phyloP scores from a whole-genome alignment of 805 yeast genomes.

The Candida montana region DNA sequence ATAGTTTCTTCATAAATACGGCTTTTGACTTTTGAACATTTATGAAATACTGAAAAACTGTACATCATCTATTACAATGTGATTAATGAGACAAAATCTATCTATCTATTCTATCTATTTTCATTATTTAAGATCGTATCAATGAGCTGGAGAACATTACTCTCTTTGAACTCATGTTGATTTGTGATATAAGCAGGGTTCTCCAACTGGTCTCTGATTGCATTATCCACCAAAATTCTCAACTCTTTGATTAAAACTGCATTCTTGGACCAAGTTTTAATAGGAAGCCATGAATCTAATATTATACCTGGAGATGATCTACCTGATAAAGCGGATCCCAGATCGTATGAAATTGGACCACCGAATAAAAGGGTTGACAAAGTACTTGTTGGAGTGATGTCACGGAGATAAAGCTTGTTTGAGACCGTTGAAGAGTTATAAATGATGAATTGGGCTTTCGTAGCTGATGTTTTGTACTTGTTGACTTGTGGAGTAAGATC shows the following conservation, averaged over 20 bases:
- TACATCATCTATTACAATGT: conserved; percentile 1
- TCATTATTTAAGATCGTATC: conserved; percentile 26
- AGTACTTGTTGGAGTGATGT: conserved; percentile 74
- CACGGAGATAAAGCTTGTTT: conserved; percentile 62
- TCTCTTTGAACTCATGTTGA: conserved; percentile 20
- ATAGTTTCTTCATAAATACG: no score
- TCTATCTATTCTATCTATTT: conserved; percentile 3
- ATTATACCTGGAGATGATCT: conserved; percentile 76
- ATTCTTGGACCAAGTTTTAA: conserved; percentile 90
- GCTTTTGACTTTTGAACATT: no score
- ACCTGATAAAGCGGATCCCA: conserved; percentile 34
- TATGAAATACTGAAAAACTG: no score
- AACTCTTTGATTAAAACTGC: conserved; percentile 78
- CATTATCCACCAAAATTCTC: conserved; percentile 58
- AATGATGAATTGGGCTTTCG: conserved; percentile 56
- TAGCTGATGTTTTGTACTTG: conserved; percentile 27
- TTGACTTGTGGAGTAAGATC: conserved; percentile 38
- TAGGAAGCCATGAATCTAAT: conserved; percentile 83
- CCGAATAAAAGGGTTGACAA: conserved; percentile 77
- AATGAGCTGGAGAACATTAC: conserved; percentile 34
- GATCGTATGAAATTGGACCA: conserved; percentile 60
- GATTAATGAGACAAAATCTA: no score
- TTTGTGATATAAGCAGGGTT: conserved; percentile 34
- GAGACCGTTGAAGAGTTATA: conserved; percentile 59
- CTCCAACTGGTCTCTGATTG: conserved; percentile 57